Evolutionary conservation across 441 rosid species (phyloP).

Genomic region (Cnidoscolus chayamansa): DNA sequence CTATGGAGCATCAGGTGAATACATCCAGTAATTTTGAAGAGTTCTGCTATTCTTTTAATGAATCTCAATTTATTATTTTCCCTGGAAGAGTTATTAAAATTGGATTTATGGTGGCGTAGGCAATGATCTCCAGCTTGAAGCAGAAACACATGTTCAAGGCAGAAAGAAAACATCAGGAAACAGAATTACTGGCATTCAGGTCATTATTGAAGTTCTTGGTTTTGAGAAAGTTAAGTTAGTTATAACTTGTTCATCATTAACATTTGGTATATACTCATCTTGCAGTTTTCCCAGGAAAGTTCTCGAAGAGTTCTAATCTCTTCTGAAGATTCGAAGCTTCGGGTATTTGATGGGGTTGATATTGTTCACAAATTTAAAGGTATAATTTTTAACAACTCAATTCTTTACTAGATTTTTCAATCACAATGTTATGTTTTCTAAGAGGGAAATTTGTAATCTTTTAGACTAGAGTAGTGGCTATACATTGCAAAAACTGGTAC

Average conservation of each 20-base stretch:
- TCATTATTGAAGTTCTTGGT: conserved; percentile 22
- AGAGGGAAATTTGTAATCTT: not conserved
- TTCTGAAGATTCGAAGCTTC: conserved; percentile 72
- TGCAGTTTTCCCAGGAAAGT: conserved; percentile 58
- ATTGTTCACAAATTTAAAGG: conserved; percentile 69
- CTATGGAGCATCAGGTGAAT: conserved; percentile 55
- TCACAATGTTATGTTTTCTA: not conserved
- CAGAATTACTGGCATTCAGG: conserved; percentile 77
- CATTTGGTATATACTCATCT: conserved; percentile 19
- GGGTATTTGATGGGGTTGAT: conserved; percentile 49
- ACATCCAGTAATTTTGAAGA: not conserved
- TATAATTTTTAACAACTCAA: conserved; percentile 19
- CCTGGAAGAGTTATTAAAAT: conserved; percentile 5
- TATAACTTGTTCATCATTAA: conserved; percentile 15
- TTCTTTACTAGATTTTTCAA: not conserved
- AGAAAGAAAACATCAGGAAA: conserved; percentile 45
- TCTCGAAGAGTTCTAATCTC: conserved; percentile 58
- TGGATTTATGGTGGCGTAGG: conserved; percentile 28
- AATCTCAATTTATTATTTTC: not conserved
- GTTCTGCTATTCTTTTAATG: no score
- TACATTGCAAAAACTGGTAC: conserved; percentile 2
- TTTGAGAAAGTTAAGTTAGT: not conserved
- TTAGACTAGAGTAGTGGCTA: conserved; percentile 7
- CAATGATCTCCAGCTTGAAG: conserved; percentile 44
- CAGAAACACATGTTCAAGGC: conserved; percentile 43